Conservation (phyloP, 441 rosid species). For the Bruguiera hainesii region DNA sequence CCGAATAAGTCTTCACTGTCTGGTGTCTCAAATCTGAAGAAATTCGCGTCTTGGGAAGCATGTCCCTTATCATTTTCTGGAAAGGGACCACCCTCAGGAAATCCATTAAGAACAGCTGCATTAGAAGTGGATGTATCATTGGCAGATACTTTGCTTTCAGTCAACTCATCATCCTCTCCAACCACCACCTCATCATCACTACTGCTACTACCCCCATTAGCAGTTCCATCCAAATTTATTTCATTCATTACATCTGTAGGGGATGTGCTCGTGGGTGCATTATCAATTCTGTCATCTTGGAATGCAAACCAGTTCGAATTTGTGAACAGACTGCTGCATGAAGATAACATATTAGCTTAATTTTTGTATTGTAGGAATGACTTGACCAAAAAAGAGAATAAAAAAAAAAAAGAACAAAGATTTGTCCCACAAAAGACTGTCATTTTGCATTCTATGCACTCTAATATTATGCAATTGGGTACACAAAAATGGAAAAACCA, state of each 20-base stretch:
- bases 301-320: conserved; percentile 98
- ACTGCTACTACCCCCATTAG: conserved; percentile 63
- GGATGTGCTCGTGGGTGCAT: conserved; percentile 46
- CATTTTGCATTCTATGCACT: too few relatives aligned
- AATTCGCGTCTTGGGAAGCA: conserved; percentile 37
- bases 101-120: conserved; percentile 31
- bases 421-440: not conserved
- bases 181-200: conserved; percentile 95
- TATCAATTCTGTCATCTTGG: conserved; percentile 67
- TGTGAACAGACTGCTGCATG: conserved; percentile 77
- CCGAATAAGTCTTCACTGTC: conserved; percentile 51
- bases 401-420: too few relatives aligned
- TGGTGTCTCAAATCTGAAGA: conserved; percentile 58
- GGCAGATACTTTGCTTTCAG: conserved; percentile 50
- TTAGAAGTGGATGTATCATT: conserved; percentile 58
- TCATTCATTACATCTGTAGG: conserved; percentile 67
- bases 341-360: not conserved
- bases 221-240: conserved; percentile 55
- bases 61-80: conserved; percentile 25
- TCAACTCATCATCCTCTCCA: conserved; percentile 80
- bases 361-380: not conserved
- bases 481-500: not conserved
- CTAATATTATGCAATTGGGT: too few relatives aligned
- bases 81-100: conserved; percentile 26
- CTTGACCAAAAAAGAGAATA: not conserved